Percentiles rank a stretch among this genome's conserved stretches.
Conservation (phyloP, 495 filamentous ascomycete genomes). For the Aspergillus bertholletiae region DNA sequence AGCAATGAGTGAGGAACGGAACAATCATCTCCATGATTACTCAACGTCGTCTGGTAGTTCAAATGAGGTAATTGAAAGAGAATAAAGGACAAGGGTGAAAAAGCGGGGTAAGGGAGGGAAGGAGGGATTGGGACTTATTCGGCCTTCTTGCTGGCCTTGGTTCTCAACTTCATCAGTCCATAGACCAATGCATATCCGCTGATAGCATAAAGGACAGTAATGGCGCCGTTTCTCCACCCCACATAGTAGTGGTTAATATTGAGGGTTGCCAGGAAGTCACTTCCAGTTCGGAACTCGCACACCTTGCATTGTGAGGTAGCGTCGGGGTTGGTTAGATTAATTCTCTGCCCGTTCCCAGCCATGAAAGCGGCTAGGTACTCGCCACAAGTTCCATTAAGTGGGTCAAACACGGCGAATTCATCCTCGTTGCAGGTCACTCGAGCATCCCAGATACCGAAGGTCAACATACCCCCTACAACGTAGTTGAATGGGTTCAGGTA, state of each 20-base stretch:
- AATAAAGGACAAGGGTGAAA: no score
- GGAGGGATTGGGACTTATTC: no score
- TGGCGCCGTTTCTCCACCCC: slow-evolving; percentile 40
- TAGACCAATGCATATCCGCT: slow-evolving; percentile 47
- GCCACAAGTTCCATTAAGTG: slow-evolving; percentile 48
- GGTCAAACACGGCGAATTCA: slow-evolving; percentile 56
- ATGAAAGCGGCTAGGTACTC: slow-evolving; percentile 55
- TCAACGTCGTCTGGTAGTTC: no score
- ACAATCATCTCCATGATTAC: no score
- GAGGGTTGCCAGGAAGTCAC: slow-evolving; percentile 34
- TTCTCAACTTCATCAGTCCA: slow-evolving; percentile 42
- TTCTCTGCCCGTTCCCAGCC: slow-evolving; percentile 39
- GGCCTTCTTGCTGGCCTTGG: slow-evolving; percentile 22
- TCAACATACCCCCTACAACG: slow-evolving; percentile 57
- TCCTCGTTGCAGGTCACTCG: slow-evolving; percentile 51
- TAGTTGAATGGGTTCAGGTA: slow-evolving; percentile 70
- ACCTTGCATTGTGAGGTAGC: slow-evolving; percentile 54
- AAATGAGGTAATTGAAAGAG: no score
- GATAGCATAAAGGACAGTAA: slow-evolving; percentile 42
- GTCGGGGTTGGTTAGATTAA: slow-evolving; percentile 49
- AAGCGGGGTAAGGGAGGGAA: no score
- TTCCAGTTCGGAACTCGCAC: slow-evolving; percentile 46
- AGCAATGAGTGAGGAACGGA: no score
- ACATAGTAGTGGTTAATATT: slow-evolving; percentile 43
- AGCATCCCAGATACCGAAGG: slow-evolving; percentile 54